A percentile compares a stretch with the other conserved stretches of the same genome.
phyloP scores from a whole-genome alignment of 805 yeast species.

The Hanseniaspora guilliermondii region DNA sequence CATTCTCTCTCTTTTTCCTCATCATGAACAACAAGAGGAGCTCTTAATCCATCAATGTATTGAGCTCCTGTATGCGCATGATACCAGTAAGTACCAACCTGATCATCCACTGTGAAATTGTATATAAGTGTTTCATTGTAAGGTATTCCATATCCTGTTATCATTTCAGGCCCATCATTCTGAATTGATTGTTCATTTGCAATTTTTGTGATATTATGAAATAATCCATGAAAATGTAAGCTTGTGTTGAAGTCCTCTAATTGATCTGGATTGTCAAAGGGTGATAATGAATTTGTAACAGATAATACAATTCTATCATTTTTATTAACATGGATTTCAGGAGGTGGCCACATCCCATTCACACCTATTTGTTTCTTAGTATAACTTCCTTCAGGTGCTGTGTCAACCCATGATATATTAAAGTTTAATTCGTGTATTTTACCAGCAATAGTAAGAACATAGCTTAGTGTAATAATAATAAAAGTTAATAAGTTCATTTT shows the following conservation, averaged over 20 bases:
- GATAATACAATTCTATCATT: slow-evolving; percentile 52
- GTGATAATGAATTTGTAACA: slow-evolving; percentile 45
- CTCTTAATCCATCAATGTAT: slow-evolving; percentile 68
- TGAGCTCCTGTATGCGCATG: slow-evolving; percentile 70
- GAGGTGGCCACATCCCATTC: slow-evolving; percentile 63
- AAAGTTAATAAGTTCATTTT: background rate
- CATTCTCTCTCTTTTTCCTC: slow-evolving; percentile 35
- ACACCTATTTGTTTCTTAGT: slow-evolving; percentile 52
- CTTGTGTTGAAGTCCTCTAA: slow-evolving; percentile 32
- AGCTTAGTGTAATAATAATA: background rate
- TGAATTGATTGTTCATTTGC: slow-evolving; percentile 26
- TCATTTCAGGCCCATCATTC: slow-evolving; percentile 74
- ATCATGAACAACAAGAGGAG: slow-evolving; percentile 54
- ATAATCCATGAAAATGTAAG: slow-evolving; percentile 69
- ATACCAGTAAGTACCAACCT: slow-evolving; percentile 74
- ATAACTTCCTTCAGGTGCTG: slow-evolving; percentile 53
- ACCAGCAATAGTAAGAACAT: background rate
- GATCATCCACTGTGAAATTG: slow-evolving; percentile 56
- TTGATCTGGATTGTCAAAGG: slow-evolving; percentile 20
- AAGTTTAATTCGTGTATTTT: slow-evolving; percentile 45
- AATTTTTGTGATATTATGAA: slow-evolving; percentile 42
- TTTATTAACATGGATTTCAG: slow-evolving; percentile 49
- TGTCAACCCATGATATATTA: slow-evolving; percentile 46
- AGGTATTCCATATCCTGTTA: slow-evolving; percentile 68
- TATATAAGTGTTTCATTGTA: slow-evolving; percentile 55